Base-by-base conservation (phyloP, 495 filamentous ascomycete species). In the Gamarada debralockiae region DNA sequence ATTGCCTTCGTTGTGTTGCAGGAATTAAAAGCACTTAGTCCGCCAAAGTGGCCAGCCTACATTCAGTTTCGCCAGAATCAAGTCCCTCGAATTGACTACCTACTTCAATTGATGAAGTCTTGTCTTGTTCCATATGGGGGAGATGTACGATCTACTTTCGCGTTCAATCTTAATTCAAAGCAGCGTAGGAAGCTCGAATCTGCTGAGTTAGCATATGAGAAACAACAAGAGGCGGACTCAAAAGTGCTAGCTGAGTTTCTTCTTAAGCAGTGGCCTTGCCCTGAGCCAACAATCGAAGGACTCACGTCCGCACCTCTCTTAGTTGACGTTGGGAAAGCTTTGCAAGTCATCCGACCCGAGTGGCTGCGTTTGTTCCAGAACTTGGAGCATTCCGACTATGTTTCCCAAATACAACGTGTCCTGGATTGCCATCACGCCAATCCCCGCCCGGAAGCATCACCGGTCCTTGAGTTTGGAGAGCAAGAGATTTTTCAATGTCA, bases 231-330 rank as follows among this genome's bases (percentile, higher is more conserved):
- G 20, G 23, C 57, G 3, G 64, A 64, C 12, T 60, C 60, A 27
- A 54, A 53, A n/a, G 22, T 38, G 3, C 43, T 78, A 48, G 67
- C 66, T 1, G 8, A 53, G 24, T 63, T 64, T 34, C 31, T 76
- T 0, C 43, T 67, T 1, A 14, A 48, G 0, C 74, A 77, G 51
- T 73, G 70, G 72, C 73, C 74, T 9, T 66, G 65, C 29, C 14
- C 27, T n/a, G 53, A 67, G 25, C 65, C 66, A 3, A 53, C 57
- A 2, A 20, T 65, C 3, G 53, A 57, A 2, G 56, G 43, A 3
- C 61, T 70, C 24, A 43, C 12, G 4, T 14, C 20, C 3, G 37
- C 47, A 4, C 4, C 57, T 0, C 38, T 57, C 3, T 50, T 42
- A n/a, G 20, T 55, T 12, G 21, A 59, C 33, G 14, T 50, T 41